Evolutionary conservation across 345 rosid species (phyloP), one percentile per base, ranked within the genome.

Genomic region (Adansonia digitata): DNA sequence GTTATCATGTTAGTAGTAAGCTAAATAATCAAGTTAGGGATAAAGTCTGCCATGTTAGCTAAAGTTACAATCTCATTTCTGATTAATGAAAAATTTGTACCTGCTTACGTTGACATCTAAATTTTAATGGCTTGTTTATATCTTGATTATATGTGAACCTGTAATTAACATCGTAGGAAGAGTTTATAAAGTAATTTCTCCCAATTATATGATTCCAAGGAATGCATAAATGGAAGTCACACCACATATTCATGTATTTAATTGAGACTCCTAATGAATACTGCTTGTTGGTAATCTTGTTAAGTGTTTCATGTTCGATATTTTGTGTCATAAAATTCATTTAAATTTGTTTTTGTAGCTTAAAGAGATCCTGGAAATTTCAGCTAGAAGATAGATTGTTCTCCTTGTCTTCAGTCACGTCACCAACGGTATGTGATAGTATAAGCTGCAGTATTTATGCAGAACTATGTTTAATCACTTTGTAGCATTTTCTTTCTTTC

Each of bases 331-430:
- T 69, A 12, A 29, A 48, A 31, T 74, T 73, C 53, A 68, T 69
- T 62, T 71, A 13, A 53, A n/a, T 78, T 42, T 68, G 22, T 63
- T 67, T 42, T 69, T 73, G 80, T 82, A 87, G 88, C 80, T 80
- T 86, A 75, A 86, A 86, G 80, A 85, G 90, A 75, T 81, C 86
- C 26, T 79, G 86, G 77, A 87, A 83, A 74, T 85, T 87, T 69
- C 90, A 85, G 80, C 88, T 84, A 53, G 90, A 87, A 76, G 90
- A 87, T 79, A 80, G 90, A 80, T 74, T 87, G 62, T 87, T 87
- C 77, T 87, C 90, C 5, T 83, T 87, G 46, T 87, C 90, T 39
- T 87, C 88, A 63, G 86, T 83, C 67, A 87, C 90, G 56, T 87
- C 90, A 18, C 81, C 83, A 5, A 86, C 81, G 75, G 90, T 87